Conservation (phyloP, 129 eudicot genomes). For the Flaveria robusta region DNA sequence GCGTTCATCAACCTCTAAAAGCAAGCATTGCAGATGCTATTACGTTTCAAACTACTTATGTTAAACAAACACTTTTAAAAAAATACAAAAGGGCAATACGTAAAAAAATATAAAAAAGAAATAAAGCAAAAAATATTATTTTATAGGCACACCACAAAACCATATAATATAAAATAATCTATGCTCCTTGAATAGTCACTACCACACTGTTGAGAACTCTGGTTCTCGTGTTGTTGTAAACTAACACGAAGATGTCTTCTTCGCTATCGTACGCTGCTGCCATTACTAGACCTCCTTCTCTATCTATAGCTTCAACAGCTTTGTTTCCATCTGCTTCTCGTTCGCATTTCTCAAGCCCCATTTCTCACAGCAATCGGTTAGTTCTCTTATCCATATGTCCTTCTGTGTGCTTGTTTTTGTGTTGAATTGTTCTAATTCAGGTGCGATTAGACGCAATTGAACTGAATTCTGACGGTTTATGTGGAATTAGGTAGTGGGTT, state of each 20-base stretch:
- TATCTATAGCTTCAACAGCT: constrained; percentile 18
- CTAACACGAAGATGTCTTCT: constrained; percentile 33
- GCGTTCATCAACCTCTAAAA: no score
- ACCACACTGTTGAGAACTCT: no score
- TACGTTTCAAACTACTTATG: no score
- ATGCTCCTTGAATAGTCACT: no score
- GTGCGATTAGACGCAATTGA: neutral
- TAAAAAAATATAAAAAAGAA: no score
- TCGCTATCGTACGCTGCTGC: constrained; percentile 52
- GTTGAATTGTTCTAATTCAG: neutral
- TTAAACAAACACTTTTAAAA: no score
- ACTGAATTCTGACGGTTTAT: constrained; percentile 5
- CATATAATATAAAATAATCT: no score
- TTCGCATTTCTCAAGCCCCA: constrained; percentile 24
- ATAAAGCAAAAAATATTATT: no score
- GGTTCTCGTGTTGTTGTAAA: no score
- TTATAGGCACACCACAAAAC: no score
- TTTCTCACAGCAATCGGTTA: constrained; percentile 47
- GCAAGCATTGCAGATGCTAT: no score
- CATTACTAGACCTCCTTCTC: constrained; percentile 41
- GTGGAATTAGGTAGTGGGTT: constrained; percentile 1
- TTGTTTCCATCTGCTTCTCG: constrained; percentile 37
- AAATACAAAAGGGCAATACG: no score
- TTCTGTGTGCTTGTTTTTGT: neutral
- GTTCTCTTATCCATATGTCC: constrained; percentile 22